Conservation (phyloP, 1,284 basidiomycete genomes). For the Microbotryum silenes-acaulis region DNA sequence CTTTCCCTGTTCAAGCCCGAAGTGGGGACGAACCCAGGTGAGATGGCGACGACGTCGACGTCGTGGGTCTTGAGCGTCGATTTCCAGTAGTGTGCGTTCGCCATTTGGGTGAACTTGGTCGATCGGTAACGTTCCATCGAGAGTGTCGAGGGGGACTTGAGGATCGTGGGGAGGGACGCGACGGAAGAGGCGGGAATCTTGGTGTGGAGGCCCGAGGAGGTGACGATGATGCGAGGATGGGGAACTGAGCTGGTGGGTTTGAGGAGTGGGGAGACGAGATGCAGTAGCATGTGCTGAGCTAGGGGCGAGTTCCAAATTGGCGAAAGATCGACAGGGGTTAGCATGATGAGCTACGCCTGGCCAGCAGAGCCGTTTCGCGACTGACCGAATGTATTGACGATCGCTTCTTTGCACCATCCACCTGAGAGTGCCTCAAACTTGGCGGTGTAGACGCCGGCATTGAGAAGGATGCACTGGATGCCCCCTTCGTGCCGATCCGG, state of each 20-base stretch:
- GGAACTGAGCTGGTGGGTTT: neutral
- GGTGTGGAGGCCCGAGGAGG: no score
- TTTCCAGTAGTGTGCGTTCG: neutral
- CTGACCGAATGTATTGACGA: neutral
- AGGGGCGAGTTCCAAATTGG: neutral
- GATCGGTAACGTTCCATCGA: neutral
- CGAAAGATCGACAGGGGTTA: no score
- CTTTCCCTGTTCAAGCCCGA: neutral
- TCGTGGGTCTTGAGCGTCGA: neutral
- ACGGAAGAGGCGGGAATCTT: no score
- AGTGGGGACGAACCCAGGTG: neutral
- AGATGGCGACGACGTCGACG: constrained; percentile 1
- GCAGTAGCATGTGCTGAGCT: neutral
- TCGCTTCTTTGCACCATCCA: neutral
- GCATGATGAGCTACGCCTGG: neutral
- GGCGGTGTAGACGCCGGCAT: neutral
- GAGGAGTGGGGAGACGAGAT: neutral
- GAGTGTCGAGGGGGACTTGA: no score
- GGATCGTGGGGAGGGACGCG: no score
- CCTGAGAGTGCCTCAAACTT: neutral
- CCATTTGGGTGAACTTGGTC: neutral
- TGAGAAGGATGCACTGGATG: neutral
- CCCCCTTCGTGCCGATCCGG: no score
- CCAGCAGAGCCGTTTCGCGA: neutral
- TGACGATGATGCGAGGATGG: neutral